Evolutionary conservation across 805 yeast species (phyloP).

Genomic region (Blastobotrys mokoenaii): DNA sequence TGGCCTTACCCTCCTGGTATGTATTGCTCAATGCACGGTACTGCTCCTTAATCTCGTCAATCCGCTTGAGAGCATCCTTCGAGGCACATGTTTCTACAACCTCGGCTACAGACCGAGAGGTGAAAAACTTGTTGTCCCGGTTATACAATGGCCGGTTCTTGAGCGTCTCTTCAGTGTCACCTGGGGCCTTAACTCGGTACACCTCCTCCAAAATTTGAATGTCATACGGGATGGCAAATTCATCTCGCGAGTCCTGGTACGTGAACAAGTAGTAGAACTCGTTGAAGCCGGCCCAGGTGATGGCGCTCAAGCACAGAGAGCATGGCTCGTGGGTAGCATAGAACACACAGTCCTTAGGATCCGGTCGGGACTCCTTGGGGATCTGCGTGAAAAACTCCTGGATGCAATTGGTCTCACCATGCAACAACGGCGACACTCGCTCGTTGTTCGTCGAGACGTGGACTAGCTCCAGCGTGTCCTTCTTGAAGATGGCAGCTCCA

Average conservation of each 20-base stretch:
- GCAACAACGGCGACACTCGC: not conserved
- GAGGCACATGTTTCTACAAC: not conserved
- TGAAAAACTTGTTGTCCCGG: not conserved
- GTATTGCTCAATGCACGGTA: not conserved
- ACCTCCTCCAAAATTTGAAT: not conserved
- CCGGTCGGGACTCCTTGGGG: not conserved
- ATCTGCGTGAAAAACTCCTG: not conserved
- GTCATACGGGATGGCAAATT: not conserved
- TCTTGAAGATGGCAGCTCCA: not conserved
- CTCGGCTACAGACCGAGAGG: not conserved
- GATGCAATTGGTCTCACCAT: not conserved
- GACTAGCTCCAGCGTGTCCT: not conserved
- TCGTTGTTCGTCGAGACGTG: not conserved
- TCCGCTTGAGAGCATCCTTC: not conserved
- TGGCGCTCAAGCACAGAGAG: not conserved
- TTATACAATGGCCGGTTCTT: not conserved
- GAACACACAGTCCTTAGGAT: not conserved
- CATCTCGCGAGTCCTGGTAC: not conserved
- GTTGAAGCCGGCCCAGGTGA: slow-evolving; percentile 1
- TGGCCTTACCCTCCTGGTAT: not conserved
- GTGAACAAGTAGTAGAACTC: not conserved
- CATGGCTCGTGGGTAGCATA: not conserved
- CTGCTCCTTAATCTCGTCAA: not conserved
- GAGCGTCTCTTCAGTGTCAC: not conserved
- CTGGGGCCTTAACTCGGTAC: not conserved